Base-by-base conservation (phyloP, 306 rosid genomes). In the Sicyos edulis region DNA sequence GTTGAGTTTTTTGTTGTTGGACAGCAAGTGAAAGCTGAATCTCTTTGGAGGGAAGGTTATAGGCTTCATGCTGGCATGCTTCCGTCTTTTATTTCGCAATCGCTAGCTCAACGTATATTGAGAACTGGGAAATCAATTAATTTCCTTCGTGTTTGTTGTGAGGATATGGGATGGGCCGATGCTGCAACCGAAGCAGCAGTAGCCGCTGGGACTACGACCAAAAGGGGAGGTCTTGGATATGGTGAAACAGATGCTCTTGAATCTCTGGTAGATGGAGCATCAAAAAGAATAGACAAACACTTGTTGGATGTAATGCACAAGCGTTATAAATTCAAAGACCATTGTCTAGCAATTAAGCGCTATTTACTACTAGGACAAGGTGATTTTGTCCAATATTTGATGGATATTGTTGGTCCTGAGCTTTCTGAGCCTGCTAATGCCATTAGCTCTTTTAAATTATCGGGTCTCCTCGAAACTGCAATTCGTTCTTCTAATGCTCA, bases 21-120 rank as follows among this genome's bases (percentile, higher is more conserved):
- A 37, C 97, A 93, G 85, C 88, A 88, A 0, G 99, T 93, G 82
- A 93, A 93, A 78, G 99, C 91, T 8, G 99, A 93, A 76, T 91
- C 97, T 19, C 97, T 93, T 20, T 93, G 97, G 99, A 86, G 97
- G 79, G 97, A 91, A 68, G 97, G 99, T 54, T 93, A 91, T 76
- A 85, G 85, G 82, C 92, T 93, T 70, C 95, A 91, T 26, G 77
- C 88, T 8, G 85, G 83, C n/a, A 93, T 91, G 99, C 96, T 93
- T 84, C 99, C 97, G 76, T 86, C 88, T 8, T 93, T 93, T 68
- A 93, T 93, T 74, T 79, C 96, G 0, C 88, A 91, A 66, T 93
- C 97, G 40, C 97, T 93, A 49, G 99, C 99, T 0, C 99, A 88
- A 80, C 79, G 91, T 59, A 93, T 93, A 47, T 81, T 93, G 76